phyloP scores from a whole-genome alignment of 2,329 filamentous ascomycete genomes.

The Nectriaceae sp. region DNA sequence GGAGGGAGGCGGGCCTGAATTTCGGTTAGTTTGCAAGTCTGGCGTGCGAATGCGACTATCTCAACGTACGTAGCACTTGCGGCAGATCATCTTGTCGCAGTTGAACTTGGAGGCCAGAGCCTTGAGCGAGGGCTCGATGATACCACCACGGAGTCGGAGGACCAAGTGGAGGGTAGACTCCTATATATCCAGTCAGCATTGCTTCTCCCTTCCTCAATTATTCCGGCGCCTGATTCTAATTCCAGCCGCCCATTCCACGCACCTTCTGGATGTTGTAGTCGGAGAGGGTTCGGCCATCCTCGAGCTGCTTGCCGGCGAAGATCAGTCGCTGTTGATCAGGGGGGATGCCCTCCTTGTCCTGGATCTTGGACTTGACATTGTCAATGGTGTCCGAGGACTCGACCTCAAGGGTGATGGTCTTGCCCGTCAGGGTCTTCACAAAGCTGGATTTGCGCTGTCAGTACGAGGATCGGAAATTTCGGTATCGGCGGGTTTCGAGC shows the following conservation, averaged over 20 bases:
- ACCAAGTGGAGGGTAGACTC: conserved; percentile 98
- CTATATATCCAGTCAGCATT: conserved; percentile 49
- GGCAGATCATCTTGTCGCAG: conserved; percentile 99
- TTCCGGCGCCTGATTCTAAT: conserved; percentile 2
- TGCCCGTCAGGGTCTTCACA: conserved; percentile 99
- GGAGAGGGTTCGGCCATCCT: conserved; percentile 94
- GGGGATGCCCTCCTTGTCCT: conserved; percentile 99
- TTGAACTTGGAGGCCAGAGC: conserved; percentile 99
- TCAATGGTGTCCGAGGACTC: conserved; percentile 99
- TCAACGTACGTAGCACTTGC: conserved; percentile 96
- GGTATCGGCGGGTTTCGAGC: conserved; percentile 37
- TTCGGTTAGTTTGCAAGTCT: conserved; percentile 8
- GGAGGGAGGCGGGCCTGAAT: conserved; percentile 81
- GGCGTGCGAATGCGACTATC: neutral
- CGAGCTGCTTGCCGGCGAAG: conserved; percentile 98
- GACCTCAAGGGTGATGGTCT: conserved; percentile 99
- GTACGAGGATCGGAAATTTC: conserved; percentile 27
- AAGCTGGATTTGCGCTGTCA: conserved; percentile 64
- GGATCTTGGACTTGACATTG: conserved; percentile 99
- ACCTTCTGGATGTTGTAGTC: conserved; percentile 99
- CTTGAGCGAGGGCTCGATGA: conserved; percentile 99
- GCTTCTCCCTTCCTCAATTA: conserved; percentile 1
- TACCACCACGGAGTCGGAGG: conserved; percentile 97
- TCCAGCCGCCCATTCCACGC: conserved; percentile 38
- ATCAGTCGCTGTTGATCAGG: conserved; percentile 98